Evolutionary conservation across 2,329 filamentous ascomycete genomes (phyloP).

Genomic region (Ustulina deusta): DNA sequence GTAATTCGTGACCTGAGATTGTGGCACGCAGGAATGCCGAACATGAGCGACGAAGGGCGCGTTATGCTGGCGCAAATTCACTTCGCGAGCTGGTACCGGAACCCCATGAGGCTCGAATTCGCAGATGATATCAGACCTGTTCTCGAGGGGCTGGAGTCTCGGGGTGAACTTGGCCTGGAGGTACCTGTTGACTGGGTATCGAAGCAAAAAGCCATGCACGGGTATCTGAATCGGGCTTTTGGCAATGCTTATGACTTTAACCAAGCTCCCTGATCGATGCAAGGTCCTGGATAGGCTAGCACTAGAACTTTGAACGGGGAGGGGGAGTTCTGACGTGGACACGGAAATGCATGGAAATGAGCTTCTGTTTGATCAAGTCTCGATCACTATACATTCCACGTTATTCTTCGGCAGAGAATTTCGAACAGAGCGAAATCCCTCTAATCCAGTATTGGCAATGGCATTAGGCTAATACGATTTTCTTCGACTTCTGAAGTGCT

Average conservation of each 20-base stretch:
- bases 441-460: too few relatives aligned
- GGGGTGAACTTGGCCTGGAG: conserved; percentile 56
- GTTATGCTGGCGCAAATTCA: conserved; percentile 72
- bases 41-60: conserved; percentile 61
- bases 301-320: too few relatives aligned
- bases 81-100: conserved; percentile 69
- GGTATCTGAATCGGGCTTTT: conserved; percentile 68
- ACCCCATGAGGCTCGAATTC: conserved; percentile 67
- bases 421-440: too few relatives aligned
- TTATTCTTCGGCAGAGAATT: too few relatives aligned
- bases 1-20: conserved; percentile 70
- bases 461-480: too few relatives aligned
- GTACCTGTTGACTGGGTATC: conserved; percentile 63
- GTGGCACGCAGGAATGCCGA: conserved; percentile 75
- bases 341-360: too few relatives aligned
- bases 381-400: too few relatives aligned
- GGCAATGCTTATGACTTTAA: conserved; percentile 73
- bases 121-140: conserved; percentile 61
- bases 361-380: too few relatives aligned
- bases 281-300: too few relatives aligned
- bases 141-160: conserved; percentile 54
- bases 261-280: conserved; percentile 53
- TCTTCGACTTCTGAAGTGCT: too few relatives aligned
- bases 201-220: conserved; percentile 55
- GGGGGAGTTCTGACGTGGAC: too few relatives aligned